Evolutionary conservation across 2,329 filamentous ascomycete genomes (phyloP).

Genomic region (Didymella pinodella): DNA sequence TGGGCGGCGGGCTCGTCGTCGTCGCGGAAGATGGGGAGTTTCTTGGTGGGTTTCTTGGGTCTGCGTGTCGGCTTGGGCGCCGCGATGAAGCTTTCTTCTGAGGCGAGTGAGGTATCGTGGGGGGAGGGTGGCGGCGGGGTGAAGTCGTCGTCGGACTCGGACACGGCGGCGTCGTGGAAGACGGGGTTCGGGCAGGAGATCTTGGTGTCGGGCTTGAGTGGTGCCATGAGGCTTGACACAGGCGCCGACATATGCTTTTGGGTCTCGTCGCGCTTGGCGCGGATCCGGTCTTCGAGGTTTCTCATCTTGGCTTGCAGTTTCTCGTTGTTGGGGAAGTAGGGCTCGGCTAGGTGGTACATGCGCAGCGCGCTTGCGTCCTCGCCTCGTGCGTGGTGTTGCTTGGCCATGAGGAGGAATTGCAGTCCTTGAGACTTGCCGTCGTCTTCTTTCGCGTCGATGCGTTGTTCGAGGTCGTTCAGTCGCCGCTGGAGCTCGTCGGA

Average conservation of each 20-base stretch:
- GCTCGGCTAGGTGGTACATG: conserved; percentile 85
- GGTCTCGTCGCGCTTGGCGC: conserved; percentile 48
- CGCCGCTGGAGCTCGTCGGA: conserved; percentile 81
- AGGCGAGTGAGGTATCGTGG: conserved; percentile 51
- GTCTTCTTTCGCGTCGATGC: conserved; percentile 75
- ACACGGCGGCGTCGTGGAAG: conserved; percentile 24
- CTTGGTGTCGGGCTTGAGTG: conserved; percentile 37
- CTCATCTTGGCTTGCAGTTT: conserved; percentile 71
- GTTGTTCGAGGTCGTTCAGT: conserved; percentile 82
- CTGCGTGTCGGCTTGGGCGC: conserved; percentile 49
- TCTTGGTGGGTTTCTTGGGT: conserved; percentile 43
- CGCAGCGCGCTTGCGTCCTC: conserved; percentile 79
- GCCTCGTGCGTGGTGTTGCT: conserved; percentile 85
- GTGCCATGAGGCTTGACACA: conserved; percentile 48
- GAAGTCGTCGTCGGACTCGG: conserved; percentile 54
- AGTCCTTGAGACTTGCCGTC: conserved; percentile 82
- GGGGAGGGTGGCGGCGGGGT: conserved; percentile 47
- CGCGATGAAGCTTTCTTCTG: conserved; percentile 50
- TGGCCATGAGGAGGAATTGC: conserved; percentile 86
- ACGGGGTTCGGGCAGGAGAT: conserved; percentile 20
- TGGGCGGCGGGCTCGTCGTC: conserved; percentile 29
- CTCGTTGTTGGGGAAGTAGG: conserved; percentile 84
- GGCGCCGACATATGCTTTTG: conserved; percentile 25
- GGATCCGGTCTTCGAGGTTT: conserved; percentile 61
- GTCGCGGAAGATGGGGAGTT: conserved; percentile 51